These are phyloP conservation scores for Alternaria conjuncta DNA, from an alignment of 2,329 filamentous ascomycete genomes.

Conservation along the genomic window DNA sequence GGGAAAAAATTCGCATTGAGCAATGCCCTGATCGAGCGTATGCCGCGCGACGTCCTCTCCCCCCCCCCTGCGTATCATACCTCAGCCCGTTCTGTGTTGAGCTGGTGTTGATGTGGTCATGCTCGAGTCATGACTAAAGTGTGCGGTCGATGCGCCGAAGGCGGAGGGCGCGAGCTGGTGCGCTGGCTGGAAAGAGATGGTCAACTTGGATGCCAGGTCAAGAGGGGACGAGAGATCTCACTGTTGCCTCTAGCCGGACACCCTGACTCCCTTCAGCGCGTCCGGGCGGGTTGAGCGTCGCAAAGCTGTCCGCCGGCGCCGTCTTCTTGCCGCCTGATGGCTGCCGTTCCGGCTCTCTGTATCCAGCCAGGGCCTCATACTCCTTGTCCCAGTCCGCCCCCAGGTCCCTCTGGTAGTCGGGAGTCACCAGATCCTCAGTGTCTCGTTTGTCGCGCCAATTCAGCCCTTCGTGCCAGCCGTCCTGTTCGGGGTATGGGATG, in stretches of 20 bases:
- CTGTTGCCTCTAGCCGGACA: background rate
- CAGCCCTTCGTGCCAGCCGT: background rate
- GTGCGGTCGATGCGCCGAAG: background rate
- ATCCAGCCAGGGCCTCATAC: background rate
- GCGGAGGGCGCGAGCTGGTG: background rate
- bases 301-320: background rate
- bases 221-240: background rate
- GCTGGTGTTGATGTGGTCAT: background rate
- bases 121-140: background rate
- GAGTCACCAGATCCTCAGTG: background rate
- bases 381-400: background rate
- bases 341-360: background rate
- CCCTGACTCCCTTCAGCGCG: background rate
- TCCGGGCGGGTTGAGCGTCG: background rate
- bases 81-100: background rate
- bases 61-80: background rate
- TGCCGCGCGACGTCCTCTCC: background rate
- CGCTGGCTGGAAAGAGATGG: background rate
- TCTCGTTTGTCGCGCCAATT: background rate
- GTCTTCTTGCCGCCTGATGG: background rate
- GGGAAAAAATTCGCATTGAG: fast-evolving
- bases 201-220: background rate
- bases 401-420: background rate
- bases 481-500: background rate
- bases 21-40: background rate